Base-by-base conservation (phyloP, 2,329 filamentous ascomycete genomes). In the Purpureocillium lavendulum region DNA sequence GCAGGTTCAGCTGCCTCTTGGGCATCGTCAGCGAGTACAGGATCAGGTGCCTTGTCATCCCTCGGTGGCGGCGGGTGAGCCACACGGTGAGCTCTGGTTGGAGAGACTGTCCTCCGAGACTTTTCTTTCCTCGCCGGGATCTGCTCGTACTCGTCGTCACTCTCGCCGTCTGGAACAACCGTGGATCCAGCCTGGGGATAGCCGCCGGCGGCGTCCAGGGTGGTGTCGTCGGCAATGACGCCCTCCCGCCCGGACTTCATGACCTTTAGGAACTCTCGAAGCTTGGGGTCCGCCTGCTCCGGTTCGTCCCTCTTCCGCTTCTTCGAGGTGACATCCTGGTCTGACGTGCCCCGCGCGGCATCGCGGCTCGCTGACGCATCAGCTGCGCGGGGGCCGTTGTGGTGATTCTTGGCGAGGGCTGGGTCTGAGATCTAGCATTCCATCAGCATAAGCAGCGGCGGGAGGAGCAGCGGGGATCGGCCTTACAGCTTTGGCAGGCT, bases 261-360 rank as follows among this genome's bases (percentile, higher is more conserved):
- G 36, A 89, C 78, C 44, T 84, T 78, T 38, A 97, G 67, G 58
- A 84, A 97, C 64, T 96, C 89, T 55, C 84, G 78, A 45, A 96
- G 68, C 64, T 92, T 94, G 5, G 84, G 78, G 53, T 95, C 84
- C 11, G 79, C 68, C 49, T 75, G 69, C 46, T 78, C 69, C 14
- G 67, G 51, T 33, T 69, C 69, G 40, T 71, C 70, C 41, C 82
- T 71, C 62, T 84, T 89, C 52, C 79, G 78, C 71, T 89, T 89
- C 55, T 79, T 77, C 21, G 62, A 51, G 47, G 63, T 63, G n/a
- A 55, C 53, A 37, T 64, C 62, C 33, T 56, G 51, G 38, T 58
- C 53, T 14, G 54, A 44, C 11, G 10, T 37, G 32, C 28, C 4
- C 13, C 37, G 39, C 7, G 39, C 30, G 16, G 8, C 34, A 7